Percentiles rank a stretch among this genome's conserved stretches.
These are phyloP conservation scores for Daucus carota DNA, from an alignment of 129 eudicot genomes.

Conservation along the genomic window DNA sequence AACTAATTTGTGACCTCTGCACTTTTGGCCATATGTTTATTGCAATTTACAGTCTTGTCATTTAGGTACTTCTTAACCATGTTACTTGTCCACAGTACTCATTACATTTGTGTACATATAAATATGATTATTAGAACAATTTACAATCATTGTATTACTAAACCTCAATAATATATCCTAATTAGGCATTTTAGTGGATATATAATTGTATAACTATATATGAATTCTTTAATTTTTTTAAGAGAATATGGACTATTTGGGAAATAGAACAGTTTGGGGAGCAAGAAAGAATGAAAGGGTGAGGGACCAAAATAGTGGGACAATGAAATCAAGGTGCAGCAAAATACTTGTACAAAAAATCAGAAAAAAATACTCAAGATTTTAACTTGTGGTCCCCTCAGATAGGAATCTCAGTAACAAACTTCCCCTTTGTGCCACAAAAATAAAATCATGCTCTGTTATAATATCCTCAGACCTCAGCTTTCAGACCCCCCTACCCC, in stretches of 20 bases:
- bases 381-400: slow-evolving; percentile 22
- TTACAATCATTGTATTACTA: not conserved
- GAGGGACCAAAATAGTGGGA: slow-evolving; percentile 10
- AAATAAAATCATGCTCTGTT: slow-evolving; percentile 11
- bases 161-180: not conserved
- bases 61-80: not conserved
- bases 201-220: too few species aligned
- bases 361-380: slow-evolving; percentile 20
- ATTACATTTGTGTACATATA: too few species aligned
- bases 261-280: slow-evolving; percentile 15
- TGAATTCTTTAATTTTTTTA: not conserved
- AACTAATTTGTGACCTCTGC: not conserved
- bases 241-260: not conserved
- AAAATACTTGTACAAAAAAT: not conserved
- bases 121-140: too few species aligned
- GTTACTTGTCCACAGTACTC: too few species aligned
- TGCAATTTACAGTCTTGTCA: not conserved
- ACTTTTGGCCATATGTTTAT: not conserved
- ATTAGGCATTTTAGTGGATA: too few species aligned
- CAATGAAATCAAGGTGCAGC: slow-evolving; percentile 18
- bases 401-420: slow-evolving; percentile 37
- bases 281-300: slow-evolving; percentile 8
- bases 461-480: slow-evolving; percentile 8
- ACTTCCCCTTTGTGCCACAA: slow-evolving; percentile 18
- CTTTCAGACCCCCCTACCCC: not conserved